Conservation (phyloP, 352 stramenopile species). For the Globisporangium nunn region DNA sequence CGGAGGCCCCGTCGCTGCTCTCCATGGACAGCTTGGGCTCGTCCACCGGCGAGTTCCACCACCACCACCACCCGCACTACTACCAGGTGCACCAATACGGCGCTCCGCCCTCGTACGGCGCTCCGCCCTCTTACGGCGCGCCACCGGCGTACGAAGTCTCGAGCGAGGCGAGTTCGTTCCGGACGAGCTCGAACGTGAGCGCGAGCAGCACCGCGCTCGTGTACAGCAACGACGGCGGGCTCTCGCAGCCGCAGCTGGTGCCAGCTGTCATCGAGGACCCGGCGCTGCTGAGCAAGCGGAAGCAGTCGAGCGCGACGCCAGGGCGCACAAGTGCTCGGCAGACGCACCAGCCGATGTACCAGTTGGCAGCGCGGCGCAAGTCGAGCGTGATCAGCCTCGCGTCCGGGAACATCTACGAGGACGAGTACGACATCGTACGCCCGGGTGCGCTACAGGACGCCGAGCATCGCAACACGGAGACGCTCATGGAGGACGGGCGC, state of each 20-base stretch:
- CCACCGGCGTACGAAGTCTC: slow-evolving; percentile 21
- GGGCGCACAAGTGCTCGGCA: not conserved
- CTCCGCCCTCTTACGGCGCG: slow-evolving; percentile 15
- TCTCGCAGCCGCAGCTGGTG: slow-evolving; percentile 3
- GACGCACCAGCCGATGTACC: slow-evolving; percentile 8
- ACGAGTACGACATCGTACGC: slow-evolving; percentile 76
- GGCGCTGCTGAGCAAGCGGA: slow-evolving; percentile 4
- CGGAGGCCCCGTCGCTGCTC: slow-evolving; percentile 15
- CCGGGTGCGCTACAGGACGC: slow-evolving; percentile 42
- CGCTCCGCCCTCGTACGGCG: slow-evolving; percentile 15
- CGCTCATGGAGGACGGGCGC: slow-evolving; percentile 41
- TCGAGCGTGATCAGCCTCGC: slow-evolving; percentile 3
- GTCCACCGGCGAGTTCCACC: slow-evolving; percentile 24
- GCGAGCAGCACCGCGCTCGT: slow-evolving; percentile 1
- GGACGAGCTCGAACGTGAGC: slow-evolving; percentile 2
- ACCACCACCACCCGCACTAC: slow-evolving; percentile 12
- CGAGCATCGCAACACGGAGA: slow-evolving; percentile 63
- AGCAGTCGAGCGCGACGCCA: slow-evolving; percentile 6
- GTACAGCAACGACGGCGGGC: not conserved
- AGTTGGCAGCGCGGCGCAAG: not conserved
- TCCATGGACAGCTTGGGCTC: slow-evolving; percentile 16
- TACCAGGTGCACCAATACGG: slow-evolving; percentile 9
- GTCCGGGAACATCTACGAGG: slow-evolving; percentile 17
- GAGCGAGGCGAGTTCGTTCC: slow-evolving; percentile 13
- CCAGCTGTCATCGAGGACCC: slow-evolving; percentile 5